These are phyloP conservation scores for Metschnikowia dekortorum DNA, from an alignment of 805 yeast species.

Conservation along the genomic window DNA sequence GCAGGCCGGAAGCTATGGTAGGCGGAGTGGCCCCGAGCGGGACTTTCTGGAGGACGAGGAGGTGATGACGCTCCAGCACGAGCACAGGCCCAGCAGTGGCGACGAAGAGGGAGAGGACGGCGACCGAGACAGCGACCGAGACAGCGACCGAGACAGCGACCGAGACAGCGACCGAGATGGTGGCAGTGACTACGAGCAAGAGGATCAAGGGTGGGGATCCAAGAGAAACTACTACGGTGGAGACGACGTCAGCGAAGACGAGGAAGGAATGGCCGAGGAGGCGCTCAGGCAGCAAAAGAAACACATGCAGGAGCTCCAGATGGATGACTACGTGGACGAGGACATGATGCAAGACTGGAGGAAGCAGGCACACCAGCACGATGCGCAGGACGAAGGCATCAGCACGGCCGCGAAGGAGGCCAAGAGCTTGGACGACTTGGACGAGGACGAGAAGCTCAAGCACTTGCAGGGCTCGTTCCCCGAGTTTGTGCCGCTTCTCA, in stretches of 20 bases:
- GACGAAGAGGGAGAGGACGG: constrained; percentile 27
- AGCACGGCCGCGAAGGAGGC: constrained; percentile 13
- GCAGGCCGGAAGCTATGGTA: constrained; percentile 47
- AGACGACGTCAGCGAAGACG: constrained; percentile 66
- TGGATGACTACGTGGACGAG: constrained; percentile 61
- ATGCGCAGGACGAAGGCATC: constrained; percentile 21
- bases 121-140: constrained; percentile 45
- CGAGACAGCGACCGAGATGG: constrained; percentile 47
- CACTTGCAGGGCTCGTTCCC: constrained; percentile 67
- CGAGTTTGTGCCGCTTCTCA: constrained; percentile 72
- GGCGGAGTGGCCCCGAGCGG: constrained; percentile 18
- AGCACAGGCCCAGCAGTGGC: constrained; percentile 11
- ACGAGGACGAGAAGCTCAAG: constrained; percentile 47
- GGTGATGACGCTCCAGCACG: constrained; percentile 36
- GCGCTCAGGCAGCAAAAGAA: constrained; percentile 80
- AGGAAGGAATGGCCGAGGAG: constrained; percentile 81
- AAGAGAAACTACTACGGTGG: constrained; percentile 48
- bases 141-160: constrained; percentile 45
- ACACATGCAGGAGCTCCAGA: constrained; percentile 65
- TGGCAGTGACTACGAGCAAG: constrained; percentile 44
- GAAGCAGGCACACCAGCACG: constrained; percentile 47
- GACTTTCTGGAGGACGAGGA: constrained; percentile 53
- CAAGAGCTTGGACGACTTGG: constrained; percentile 32
- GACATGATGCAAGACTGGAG: constrained; percentile 80
- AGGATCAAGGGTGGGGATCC: constrained; percentile 44